phyloP scores from a whole-genome alignment of 2,329 filamentous ascomycete genomes.

The Chalara sp. region DNA sequence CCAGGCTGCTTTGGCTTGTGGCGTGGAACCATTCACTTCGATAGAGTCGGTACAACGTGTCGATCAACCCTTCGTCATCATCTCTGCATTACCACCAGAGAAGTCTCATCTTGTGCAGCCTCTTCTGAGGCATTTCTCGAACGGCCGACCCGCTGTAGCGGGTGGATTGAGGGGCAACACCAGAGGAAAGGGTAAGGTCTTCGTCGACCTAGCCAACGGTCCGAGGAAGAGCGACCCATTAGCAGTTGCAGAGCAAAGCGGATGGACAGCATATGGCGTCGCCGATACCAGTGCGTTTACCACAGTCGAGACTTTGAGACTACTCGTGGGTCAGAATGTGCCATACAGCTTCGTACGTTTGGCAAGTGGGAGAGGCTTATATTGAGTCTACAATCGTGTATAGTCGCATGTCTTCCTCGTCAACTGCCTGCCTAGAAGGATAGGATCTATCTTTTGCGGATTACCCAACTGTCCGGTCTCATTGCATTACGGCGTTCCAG shows the following conservation, averaged over 20 bases:
- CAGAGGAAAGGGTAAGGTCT: constrained; percentile 54
- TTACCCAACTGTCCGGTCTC: too few relatives aligned
- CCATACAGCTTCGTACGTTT: constrained; percentile 81
- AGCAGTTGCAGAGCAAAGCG: constrained; percentile 62
- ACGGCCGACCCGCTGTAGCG: constrained; percentile 30
- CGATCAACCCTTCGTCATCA: constrained; percentile 73
- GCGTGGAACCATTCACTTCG: constrained; percentile 57
- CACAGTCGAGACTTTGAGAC: constrained; percentile 70
- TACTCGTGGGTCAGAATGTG: constrained; percentile 80
- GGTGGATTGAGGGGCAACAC: constrained; percentile 2
- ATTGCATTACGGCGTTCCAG: too few relatives aligned
- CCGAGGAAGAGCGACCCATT: constrained; percentile 62
- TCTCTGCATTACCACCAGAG: constrained; percentile 71
- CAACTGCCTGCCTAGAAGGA: too few relatives aligned
- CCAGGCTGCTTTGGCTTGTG: constrained; percentile 52
- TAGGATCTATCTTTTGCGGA: too few relatives aligned
- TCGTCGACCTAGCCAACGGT: constrained; percentile 65
- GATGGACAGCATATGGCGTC: constrained; percentile 73
- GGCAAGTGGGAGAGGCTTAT: constrained; percentile 53
- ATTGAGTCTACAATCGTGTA: constrained; percentile 12
- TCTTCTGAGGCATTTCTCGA: constrained; percentile 63
- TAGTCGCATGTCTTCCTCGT: too few relatives aligned
- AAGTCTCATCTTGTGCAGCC: constrained; percentile 75
- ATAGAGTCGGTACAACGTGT: constrained; percentile 77
- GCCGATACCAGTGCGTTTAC: constrained; percentile 79